phyloP scores from a whole-genome alignment of 768 basidiomycete species.

The Pisolithus albus region DNA sequence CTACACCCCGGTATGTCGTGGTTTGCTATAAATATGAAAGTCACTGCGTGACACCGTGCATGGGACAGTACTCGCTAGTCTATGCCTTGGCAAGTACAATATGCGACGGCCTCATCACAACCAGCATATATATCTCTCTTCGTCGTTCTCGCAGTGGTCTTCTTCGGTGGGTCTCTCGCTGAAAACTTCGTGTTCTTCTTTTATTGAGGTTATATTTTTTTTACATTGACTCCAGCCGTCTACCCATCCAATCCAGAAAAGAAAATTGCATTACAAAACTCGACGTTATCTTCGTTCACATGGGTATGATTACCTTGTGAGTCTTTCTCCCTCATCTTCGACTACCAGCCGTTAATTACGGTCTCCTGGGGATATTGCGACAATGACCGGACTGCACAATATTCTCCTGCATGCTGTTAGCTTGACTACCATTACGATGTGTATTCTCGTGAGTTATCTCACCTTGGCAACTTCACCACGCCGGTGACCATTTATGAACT shows the following conservation, averaged over 20 bases:
- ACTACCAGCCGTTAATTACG: background rate
- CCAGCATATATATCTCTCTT: constrained; percentile 11
- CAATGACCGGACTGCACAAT: no score
- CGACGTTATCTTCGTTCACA: constrained; percentile 11
- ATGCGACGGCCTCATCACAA: constrained; percentile 17
- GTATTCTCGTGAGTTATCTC: no score
- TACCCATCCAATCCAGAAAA: background rate
- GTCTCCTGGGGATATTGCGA: background rate
- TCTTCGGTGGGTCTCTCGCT: constrained; percentile 5
- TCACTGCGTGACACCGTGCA: no score
- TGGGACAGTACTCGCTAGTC: constrained; percentile 5
- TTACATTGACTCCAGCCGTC: background rate
- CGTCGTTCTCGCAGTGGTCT: constrained; percentile 6
- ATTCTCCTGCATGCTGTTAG: no score
- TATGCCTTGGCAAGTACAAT: constrained; percentile 11
- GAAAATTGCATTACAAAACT: constrained; percentile 10
- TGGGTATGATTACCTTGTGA: constrained; percentile 16
- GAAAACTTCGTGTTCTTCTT: background rate
- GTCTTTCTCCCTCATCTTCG: background rate
- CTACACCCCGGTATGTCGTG: background rate
- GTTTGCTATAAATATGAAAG: background rate
- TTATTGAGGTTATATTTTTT: no score
- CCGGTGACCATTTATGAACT: no score
- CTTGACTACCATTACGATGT: no score
- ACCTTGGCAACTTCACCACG: no score